These are phyloP conservation scores for Casuarina cunninghamiana DNA, from an alignment of 306 rosid genomes.

Conservation along the genomic window DNA sequence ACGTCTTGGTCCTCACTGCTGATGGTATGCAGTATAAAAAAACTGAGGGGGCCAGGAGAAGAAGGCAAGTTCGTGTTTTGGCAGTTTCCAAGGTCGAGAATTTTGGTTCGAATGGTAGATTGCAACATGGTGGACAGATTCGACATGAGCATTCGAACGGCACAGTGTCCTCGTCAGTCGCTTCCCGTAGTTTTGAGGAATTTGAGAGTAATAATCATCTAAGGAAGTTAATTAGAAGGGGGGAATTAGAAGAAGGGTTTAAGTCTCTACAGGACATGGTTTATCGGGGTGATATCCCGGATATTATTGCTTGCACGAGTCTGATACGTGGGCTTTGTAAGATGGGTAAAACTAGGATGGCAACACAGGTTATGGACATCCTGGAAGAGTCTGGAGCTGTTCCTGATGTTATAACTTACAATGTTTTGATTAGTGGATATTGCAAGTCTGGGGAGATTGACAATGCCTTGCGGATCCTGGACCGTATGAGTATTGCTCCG, in stretches of 20 bases:
- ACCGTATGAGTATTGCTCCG: constrained; percentile 80
- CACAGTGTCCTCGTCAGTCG: constrained; percentile 22
- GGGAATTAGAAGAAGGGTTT: constrained; percentile 70
- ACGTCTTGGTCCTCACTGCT: constrained; percentile 27
- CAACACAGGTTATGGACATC: constrained; percentile 66
- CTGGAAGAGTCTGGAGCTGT: constrained; percentile 78
- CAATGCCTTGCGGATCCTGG: constrained; percentile 69
- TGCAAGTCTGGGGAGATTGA: constrained; percentile 85
- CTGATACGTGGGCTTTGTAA: constrained; percentile 84
- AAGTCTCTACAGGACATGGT: constrained; percentile 62
- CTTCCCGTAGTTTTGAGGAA: constrained; percentile 48
- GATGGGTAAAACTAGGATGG: constrained; percentile 62
- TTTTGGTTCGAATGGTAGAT: constrained; percentile 49
- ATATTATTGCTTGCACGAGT: constrained; percentile 71
- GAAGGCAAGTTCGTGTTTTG: constrained; percentile 30
- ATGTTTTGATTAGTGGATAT: constrained; percentile 77
- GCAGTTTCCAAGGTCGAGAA: constrained; percentile 51
- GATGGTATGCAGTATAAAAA: constrained; percentile 27
- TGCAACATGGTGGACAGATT: constrained; percentile 35
- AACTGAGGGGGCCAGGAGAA: constrained; percentile 19
- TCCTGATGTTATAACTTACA: constrained; percentile 80
- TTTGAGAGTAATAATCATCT: constrained; percentile 58
- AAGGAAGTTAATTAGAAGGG: constrained; percentile 57
- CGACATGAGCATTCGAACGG: constrained; percentile 35
- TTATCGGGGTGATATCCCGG: constrained; percentile 67